Evolutionary conservation across 768 basidiomycete genomes (phyloP).

Genomic region (Leccinum rimulosum): DNA sequence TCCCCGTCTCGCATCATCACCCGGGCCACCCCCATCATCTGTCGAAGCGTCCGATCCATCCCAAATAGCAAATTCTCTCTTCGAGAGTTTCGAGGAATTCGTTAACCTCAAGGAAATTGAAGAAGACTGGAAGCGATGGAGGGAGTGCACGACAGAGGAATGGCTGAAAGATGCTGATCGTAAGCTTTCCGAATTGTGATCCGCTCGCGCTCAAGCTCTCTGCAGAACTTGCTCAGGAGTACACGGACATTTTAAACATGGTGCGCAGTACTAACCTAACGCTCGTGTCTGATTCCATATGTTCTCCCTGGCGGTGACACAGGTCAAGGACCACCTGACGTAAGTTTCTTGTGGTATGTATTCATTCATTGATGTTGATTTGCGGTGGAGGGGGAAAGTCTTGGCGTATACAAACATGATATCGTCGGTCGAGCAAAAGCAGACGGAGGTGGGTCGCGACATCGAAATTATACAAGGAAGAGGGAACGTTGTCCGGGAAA

Average conservation of each 20-base stretch:
- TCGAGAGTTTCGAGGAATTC: constrained; percentile 20
- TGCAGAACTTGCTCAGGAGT: constrained; percentile 20
- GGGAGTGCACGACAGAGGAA: constrained; percentile 28
- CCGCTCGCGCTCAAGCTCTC: neutral
- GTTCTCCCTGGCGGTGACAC: neutral
- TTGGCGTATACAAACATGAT: constrained; percentile 18
- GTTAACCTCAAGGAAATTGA: constrained; percentile 23
- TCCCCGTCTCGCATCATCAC: constrained; percentile 18
- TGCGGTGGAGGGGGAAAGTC: constrained; percentile 20
- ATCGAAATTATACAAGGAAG: constrained; percentile 18
- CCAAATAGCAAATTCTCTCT: constrained; percentile 13
- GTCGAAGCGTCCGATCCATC: constrained; percentile 3
- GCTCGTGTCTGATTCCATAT: neutral
- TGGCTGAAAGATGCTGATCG: constrained; percentile 32
- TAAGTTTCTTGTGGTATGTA: constrained; percentile 6
- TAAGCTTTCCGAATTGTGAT: constrained; percentile 8
- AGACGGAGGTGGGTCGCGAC: constrained; percentile 16
- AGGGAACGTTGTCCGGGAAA: constrained; percentile 21
- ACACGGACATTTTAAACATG: constrained; percentile 20
- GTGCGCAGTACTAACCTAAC: constrained; percentile 12
- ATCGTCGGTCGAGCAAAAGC: constrained; percentile 22
- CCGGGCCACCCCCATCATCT: constrained; percentile 4
- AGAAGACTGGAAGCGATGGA: constrained; percentile 27
- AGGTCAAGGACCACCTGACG: constrained; percentile 32
- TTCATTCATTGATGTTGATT: constrained; percentile 3